A percentile compares a stretch with the other conserved stretches of the same genome.
Conservation (phyloP, 2,329 filamentous ascomycete genomes). For the Teratosphaeria zuluensis region DNA sequence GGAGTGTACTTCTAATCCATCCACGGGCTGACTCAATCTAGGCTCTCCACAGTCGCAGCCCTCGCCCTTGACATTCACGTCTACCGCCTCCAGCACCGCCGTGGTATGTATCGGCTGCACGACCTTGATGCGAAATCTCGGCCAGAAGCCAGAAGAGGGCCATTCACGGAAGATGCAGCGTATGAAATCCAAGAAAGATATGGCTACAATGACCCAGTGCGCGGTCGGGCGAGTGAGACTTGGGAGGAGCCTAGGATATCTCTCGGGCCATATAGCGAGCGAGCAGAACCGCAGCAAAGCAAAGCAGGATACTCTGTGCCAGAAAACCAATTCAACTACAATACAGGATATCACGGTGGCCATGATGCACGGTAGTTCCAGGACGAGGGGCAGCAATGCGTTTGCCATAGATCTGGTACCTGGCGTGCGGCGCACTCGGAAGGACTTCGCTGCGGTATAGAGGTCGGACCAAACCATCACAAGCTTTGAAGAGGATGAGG, state of each 20-base stretch:
- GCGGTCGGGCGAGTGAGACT: slow-evolving; percentile 20
- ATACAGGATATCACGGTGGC: slow-evolving; percentile 33
- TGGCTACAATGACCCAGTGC: slow-evolving; percentile 6
- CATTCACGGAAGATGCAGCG: slow-evolving; percentile 15
- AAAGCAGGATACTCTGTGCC: slow-evolving; percentile 32
- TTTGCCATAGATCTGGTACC: no score
- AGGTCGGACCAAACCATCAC: no score
- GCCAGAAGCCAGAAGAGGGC: slow-evolving; percentile 16
- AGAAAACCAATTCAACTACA: slow-evolving; percentile 35
- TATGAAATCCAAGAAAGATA: slow-evolving; percentile 1
- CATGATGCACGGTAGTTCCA: background rate
- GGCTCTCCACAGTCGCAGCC: slow-evolving; percentile 38
- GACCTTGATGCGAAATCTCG: slow-evolving; percentile 25
- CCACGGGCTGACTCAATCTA: slow-evolving; percentile 6
- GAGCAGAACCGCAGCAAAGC: slow-evolving; percentile 6
- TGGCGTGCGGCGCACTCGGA: no score
- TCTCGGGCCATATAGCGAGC: slow-evolving; percentile 21
- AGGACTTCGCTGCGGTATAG: no score
- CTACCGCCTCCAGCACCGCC: slow-evolving; percentile 32
- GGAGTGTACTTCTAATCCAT: no score
- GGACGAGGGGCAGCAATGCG: no score
- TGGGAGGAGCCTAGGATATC: slow-evolving; percentile 22
- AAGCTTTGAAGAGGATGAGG: no score
- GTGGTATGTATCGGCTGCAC: slow-evolving; percentile 42
- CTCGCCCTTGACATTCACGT: slow-evolving; percentile 44